Evolutionary conservation across 805 yeast genomes (phyloP).

Genomic region (Myxozyma geophila): DNA sequence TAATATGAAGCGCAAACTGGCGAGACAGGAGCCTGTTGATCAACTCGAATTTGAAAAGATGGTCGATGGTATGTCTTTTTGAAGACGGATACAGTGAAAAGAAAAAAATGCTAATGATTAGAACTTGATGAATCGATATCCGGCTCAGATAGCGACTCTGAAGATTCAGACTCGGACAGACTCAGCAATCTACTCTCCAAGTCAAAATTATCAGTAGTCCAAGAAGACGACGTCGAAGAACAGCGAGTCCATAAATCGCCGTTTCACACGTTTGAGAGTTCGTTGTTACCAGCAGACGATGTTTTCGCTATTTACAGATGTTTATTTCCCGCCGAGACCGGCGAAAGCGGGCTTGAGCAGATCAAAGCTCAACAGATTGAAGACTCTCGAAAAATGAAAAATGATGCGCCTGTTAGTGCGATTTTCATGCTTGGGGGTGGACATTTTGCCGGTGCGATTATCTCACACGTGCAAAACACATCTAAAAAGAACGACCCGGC

Average conservation of each 20-base stretch:
- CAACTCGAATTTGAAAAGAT: slow-evolving; percentile 64
- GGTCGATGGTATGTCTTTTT: slow-evolving; percentile 49
- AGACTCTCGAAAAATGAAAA: background rate
- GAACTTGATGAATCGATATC: slow-evolving; percentile 53
- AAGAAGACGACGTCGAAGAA: slow-evolving; percentile 39
- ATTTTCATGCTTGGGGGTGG: slow-evolving; percentile 96
- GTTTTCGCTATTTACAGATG: slow-evolving; percentile 32
- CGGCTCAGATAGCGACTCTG: slow-evolving; percentile 54
- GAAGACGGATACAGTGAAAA: too few species aligned
- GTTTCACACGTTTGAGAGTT: slow-evolving; percentile 19
- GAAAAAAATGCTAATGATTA: background rate
- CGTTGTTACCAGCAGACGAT: slow-evolving; percentile 19
- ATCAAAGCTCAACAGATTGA: background rate
- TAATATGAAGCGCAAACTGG: slow-evolving; percentile 60
- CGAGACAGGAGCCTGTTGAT: slow-evolving; percentile 53
- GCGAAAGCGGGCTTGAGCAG: slow-evolving; percentile 9
- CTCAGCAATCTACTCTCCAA: slow-evolving; percentile 11
- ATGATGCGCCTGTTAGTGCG: slow-evolving; percentile 48
- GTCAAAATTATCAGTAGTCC: slow-evolving; percentile 24
- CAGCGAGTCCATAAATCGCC: slow-evolving; percentile 35
- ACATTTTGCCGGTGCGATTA: slow-evolving; percentile 94
- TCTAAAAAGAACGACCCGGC: slow-evolving; percentile 65
- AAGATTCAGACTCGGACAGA: slow-evolving; percentile 37
- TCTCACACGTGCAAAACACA: slow-evolving; percentile 66
- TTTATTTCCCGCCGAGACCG: slow-evolving; percentile 39